Evolutionary conservation across 1,139 yeast species (phyloP).

Genomic region (Geotrichum siamense): DNA sequence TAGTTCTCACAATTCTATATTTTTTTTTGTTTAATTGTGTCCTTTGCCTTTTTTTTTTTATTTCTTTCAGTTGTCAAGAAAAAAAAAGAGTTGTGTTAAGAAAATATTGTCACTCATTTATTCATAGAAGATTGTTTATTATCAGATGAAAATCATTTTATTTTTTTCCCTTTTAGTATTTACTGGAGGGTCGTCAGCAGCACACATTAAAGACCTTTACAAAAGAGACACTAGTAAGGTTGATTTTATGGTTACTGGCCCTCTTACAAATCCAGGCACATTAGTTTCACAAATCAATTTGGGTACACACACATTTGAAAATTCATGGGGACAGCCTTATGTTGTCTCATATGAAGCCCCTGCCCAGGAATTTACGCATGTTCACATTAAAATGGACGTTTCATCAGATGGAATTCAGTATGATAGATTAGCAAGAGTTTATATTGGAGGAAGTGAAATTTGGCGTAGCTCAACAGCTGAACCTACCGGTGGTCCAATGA

Average conservation of each 20-base stretch:
- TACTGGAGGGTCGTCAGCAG: too few relatives aligned
- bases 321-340: slow-evolving; percentile 54
- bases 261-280: slow-evolving; percentile 10
- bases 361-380: slow-evolving; percentile 43
- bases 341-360: slow-evolving; percentile 37
- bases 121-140: background rate
- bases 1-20: too few relatives aligned
- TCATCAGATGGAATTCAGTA: slow-evolving; percentile 62
- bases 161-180: too few relatives aligned
- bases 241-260: slow-evolving; percentile 13
- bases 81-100: background rate
- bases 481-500: slow-evolving; percentile 47
- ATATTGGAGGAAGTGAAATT: slow-evolving; percentile 55
- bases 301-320: slow-evolving; percentile 38
- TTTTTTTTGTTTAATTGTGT: too few relatives aligned
- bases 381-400: slow-evolving; percentile 52
- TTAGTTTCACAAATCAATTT: slow-evolving; percentile 8
- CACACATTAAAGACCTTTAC: too few relatives aligned
- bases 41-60: background rate
- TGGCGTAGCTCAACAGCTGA: slow-evolving; percentile 87
- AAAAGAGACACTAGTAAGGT: background rate
- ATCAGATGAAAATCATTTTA: too few relatives aligned
- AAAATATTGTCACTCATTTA: background rate
- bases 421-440: slow-evolving; percentile 68
- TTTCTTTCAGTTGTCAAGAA: background rate